Evolutionary conservation across 768 basidiomycete genomes (phyloP).

Genomic region (Termitomyces sp.): DNA sequence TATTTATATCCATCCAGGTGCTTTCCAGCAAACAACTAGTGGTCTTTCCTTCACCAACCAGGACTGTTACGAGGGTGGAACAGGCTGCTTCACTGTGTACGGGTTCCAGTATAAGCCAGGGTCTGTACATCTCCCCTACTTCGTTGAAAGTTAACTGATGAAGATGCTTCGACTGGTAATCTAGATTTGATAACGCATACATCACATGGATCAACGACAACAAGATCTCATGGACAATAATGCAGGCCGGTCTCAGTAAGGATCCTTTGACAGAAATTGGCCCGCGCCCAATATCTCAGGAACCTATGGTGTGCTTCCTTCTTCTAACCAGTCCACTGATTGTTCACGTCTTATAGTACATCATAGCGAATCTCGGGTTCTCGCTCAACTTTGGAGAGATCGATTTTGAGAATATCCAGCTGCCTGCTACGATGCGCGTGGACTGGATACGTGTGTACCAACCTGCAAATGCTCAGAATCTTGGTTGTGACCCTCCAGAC

Average conservation of each 20-base stretch:
- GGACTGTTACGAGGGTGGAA: slow-evolving; percentile 50
- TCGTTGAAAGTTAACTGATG: slow-evolving; percentile 9
- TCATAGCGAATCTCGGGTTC: slow-evolving; percentile 69
- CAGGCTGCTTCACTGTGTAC: slow-evolving; percentile 28
- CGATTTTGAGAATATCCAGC: slow-evolving; percentile 47
- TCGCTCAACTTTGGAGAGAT: slow-evolving; percentile 64
- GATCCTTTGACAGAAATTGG: slow-evolving; percentile 50
- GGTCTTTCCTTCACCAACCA: slow-evolving; percentile 58
- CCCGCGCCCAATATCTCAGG: slow-evolving; percentile 55
- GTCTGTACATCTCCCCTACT: slow-evolving; percentile 26
- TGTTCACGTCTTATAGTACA: slow-evolving; percentile 35
- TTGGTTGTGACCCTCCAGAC: slow-evolving; percentile 66
- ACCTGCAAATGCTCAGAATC: slow-evolving; percentile 37
- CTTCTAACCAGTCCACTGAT: slow-evolving; percentile 9
- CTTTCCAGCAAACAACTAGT: slow-evolving; percentile 71
- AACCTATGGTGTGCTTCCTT: slow-evolving; percentile 56
- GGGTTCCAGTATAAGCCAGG: slow-evolving; percentile 50
- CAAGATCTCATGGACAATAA: slow-evolving; percentile 48
- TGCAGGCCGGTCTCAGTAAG: slow-evolving; percentile 39
- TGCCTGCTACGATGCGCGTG: slow-evolving; percentile 60
- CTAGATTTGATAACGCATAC: slow-evolving; percentile 41
- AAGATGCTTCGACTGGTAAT: not conserved
- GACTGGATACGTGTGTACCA: slow-evolving; percentile 85
- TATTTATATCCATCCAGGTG: slow-evolving; percentile 21
- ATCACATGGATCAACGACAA: slow-evolving; percentile 60